phyloP scores from a whole-genome alignment of 352 stramenopile species.

The Globisporangium cystogenes region DNA sequence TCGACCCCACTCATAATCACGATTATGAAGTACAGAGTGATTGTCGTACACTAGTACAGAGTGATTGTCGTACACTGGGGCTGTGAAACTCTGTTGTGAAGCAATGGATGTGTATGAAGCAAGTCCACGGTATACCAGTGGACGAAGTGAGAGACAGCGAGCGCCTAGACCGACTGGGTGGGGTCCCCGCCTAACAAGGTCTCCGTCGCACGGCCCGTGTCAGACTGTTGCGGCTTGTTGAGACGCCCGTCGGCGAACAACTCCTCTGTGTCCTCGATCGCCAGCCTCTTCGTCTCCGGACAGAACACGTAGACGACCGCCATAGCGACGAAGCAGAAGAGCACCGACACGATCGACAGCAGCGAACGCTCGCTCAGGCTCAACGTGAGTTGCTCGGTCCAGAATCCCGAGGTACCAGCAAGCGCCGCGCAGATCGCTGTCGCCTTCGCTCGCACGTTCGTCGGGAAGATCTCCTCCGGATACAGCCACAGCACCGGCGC shows the following conservation, averaged over 20 bases:
- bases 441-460: conserved; percentile 38
- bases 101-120: too few species aligned
- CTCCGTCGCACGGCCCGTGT: too few species aligned
- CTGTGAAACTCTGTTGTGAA: too few species aligned
- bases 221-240: conserved; percentile 9
- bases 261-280: conserved; percentile 55
- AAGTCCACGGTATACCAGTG: too few species aligned
- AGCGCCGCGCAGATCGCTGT: conserved; percentile 32
- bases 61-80: too few species aligned
- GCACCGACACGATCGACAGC: neutral
- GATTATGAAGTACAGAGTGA: too few species aligned
- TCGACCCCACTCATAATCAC: too few species aligned
- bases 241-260: conserved; percentile 32
- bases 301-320: conserved; percentile 43
- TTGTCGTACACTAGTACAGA: too few species aligned
- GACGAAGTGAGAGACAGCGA: too few species aligned
- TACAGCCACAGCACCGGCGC: conserved; percentile 48
- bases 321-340: conserved; percentile 18
- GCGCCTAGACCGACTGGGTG: too few species aligned
- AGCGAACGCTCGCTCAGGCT: conserved; percentile 1
- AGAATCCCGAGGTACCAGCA: conserved; percentile 17
- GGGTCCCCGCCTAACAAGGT: too few species aligned
- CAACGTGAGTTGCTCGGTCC: conserved; percentile 4
- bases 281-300: conserved; percentile 37
- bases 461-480: conserved; percentile 43